Evolutionary conservation across 2,329 filamentous ascomycete species (phyloP).

Genomic region (Monosporascus sp.): DNA sequence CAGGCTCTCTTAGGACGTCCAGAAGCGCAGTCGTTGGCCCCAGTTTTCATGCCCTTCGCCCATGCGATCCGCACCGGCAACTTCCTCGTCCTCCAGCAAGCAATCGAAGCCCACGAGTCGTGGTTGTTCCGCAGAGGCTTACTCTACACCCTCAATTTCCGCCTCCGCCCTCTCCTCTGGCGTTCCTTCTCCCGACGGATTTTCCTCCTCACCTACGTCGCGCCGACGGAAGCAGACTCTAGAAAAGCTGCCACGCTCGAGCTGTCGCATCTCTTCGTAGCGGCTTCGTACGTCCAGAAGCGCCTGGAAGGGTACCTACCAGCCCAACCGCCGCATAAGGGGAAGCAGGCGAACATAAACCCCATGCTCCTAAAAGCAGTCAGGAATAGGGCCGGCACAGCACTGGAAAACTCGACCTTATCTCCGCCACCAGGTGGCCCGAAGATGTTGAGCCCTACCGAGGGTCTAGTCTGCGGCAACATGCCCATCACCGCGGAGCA

Average conservation of each 20-base stretch:
- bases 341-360: slow-evolving; percentile 40
- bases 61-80: slow-evolving; percentile 68
- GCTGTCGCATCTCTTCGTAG: slow-evolving; percentile 60
- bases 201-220: slow-evolving; percentile 74
- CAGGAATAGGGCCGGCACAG: slow-evolving; percentile 37
- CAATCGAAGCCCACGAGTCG: slow-evolving; percentile 57
- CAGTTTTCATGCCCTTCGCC: slow-evolving; percentile 70
- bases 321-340: slow-evolving; percentile 23
- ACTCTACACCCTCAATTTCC: slow-evolving; percentile 68
- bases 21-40: slow-evolving; percentile 60
- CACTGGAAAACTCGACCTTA: slow-evolving; percentile 32
- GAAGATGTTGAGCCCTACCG: slow-evolving; percentile 47
- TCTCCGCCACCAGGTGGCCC: slow-evolving; percentile 42
- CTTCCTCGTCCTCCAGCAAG: slow-evolving; percentile 65
- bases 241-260: slow-evolving; percentile 70
- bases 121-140: slow-evolving; percentile 77
- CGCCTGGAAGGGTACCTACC: slow-evolving; percentile 54
- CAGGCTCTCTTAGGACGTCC: slow-evolving; percentile 59
- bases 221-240: slow-evolving; percentile 50
- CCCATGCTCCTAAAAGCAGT: slow-evolving; percentile 48
- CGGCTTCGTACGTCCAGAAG: slow-evolving; percentile 61
- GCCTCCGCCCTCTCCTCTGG: slow-evolving; percentile 79
- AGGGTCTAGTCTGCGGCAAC: slow-evolving; percentile 61
- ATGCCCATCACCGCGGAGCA: slow-evolving; percentile 54
- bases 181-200: slow-evolving; percentile 72